phyloP scores from a whole-genome alignment of 2,329 filamentous ascomycete species.

The Fusarium illudens region DNA sequence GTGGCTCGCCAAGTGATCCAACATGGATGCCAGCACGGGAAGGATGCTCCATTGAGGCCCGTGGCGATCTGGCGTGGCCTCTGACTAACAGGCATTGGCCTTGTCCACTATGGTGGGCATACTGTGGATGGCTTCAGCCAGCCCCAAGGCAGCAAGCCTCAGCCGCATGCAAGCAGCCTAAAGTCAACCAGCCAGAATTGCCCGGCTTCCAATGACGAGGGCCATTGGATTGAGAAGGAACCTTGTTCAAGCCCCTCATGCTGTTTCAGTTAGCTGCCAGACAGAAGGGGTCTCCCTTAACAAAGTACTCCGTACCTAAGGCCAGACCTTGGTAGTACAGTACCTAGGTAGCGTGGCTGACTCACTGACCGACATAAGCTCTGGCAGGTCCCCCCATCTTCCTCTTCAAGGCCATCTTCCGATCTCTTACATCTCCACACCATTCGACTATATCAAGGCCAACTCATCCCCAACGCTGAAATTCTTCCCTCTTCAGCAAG shows the following conservation, averaged over 20 bases:
- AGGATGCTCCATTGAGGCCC: background rate
- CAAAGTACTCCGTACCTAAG: background rate
- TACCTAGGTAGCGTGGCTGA: constrained; percentile 6
- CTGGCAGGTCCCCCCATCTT: background rate
- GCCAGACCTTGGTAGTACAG: background rate
- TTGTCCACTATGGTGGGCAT: constrained; percentile 2
- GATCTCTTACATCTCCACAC: background rate
- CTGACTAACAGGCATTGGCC: background rate
- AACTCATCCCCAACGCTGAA: background rate
- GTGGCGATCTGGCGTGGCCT: background rate
- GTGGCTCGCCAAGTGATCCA: background rate
- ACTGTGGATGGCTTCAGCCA: constrained; percentile 12
- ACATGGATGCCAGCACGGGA: background rate
- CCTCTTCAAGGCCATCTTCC: background rate
- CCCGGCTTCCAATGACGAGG: background rate
- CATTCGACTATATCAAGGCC: constrained; percentile 14
- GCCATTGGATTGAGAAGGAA: background rate
- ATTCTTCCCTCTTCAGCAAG: background rate
- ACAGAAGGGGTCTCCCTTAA: background rate
- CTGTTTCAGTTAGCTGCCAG: background rate
- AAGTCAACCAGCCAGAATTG: background rate
- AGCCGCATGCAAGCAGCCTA: constrained; percentile 20
- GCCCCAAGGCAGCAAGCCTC: constrained; percentile 21
- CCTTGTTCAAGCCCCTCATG: background rate
- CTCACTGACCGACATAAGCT: constrained; percentile 24